Base-by-base conservation (phyloP, 345 rosid genomes). In the Linum trigynum region DNA sequence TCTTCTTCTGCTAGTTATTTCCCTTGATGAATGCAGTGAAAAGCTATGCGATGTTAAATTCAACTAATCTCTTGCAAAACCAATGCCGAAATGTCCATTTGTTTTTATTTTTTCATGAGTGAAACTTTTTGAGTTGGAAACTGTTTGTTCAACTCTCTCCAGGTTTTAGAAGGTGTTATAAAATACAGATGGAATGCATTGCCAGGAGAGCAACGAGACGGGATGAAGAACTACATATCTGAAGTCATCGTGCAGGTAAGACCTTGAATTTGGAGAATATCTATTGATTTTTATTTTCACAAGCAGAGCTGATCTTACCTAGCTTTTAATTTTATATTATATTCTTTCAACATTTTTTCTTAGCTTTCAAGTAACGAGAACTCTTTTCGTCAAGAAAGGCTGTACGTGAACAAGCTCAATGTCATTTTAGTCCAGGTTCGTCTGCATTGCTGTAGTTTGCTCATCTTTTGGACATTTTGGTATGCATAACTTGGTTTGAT, bases 121-220 rank as follows among this genome's bases (percentile, higher is more conserved):
- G 53, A 48, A 6, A 7, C 2, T 48, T 9, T 48, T 4, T 1
- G 3, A 9, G 3, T 66, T 64, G 5, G 37, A 62, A 59, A 57
- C 60, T 16, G 45, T 39, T 72, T 57, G 32, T 23, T 66, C 66
- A 55, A 39, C 6, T 51, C 43, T 81, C 35, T 69, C 35, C 81
- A 95, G 99, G 97, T 95, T 57, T 85, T 95, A 61, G 99, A 95
- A 81, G 91, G 97, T 67, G 99, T 95, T 57, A 91, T 95, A 39
- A 95, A 95, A 83, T 95, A 95, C 67, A 83, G 96, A 75, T 95
- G 99, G 99, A 91, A 95, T 74, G 96, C 96, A 3, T 79, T 95
- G 76, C 99, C 97, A 7, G 90, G 74, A 69, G 91, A 85, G 71
- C 99, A 95, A 67, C 83, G 97, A 60, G 99, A 95, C 80, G 98